Conservation (phyloP, 257 asterid genomes). For the Nicotiana knightiana region DNA sequence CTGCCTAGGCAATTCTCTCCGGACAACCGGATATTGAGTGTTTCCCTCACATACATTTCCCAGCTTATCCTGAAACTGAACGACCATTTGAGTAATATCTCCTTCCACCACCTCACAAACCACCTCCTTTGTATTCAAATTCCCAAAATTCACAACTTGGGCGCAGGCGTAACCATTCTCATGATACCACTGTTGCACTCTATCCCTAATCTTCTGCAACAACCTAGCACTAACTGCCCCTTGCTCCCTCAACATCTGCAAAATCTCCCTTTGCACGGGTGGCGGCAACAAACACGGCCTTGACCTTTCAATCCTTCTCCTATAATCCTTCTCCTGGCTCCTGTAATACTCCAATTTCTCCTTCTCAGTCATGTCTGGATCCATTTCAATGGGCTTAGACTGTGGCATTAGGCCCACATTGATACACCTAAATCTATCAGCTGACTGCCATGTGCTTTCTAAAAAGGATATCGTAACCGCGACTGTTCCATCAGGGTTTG, state of each 20-base stretch:
- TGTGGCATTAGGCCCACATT: constrained; percentile 88
- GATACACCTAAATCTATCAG: constrained; percentile 79
- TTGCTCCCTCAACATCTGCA: constrained; percentile 59
- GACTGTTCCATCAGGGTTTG: constrained; percentile 83
- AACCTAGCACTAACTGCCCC: constrained; percentile 86
- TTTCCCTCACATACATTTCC: constrained; percentile 93
- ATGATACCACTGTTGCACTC: constrained; percentile 94
- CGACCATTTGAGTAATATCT: constrained; percentile 75
- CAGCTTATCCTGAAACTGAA: constrained; percentile 95
- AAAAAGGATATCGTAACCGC: constrained; percentile 61
- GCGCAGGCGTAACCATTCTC: constrained; percentile 93
- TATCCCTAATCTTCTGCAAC: constrained; percentile 92
- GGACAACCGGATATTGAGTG: constrained; percentile 69
- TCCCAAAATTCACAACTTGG: constrained; percentile 92
- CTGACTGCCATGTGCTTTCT: constrained; percentile 86
- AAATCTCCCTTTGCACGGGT: constrained; percentile 65
- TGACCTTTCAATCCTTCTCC: constrained; percentile 64
- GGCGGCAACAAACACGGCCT: constrained; percentile 82
- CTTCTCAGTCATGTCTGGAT: constrained; percentile 91
- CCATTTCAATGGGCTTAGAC: constrained; percentile 87
- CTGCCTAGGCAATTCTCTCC: constrained; percentile 85
- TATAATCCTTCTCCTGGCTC: constrained; percentile 73
- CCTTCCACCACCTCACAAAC: constrained; percentile 99
- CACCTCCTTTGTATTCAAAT: constrained; percentile 84
- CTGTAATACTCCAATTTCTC: constrained; percentile 58